Percentiles rank a stretch among this genome's conserved stretches.
phyloP scores from a whole-genome alignment of 1,139 yeast species.

The Sugiyamaella grinbergsii region DNA sequence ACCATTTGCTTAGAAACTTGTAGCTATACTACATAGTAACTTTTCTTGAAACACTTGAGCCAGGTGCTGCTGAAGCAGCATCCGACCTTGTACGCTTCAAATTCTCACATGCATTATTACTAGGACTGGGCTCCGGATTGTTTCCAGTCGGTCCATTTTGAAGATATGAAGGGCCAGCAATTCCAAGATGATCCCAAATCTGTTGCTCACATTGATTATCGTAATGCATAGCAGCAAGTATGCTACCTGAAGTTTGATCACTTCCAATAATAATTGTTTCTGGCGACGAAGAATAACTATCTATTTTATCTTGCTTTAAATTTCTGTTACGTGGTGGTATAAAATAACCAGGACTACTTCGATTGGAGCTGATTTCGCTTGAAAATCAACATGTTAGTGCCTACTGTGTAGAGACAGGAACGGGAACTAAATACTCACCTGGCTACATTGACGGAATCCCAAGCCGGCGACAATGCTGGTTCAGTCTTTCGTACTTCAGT shows the following conservation, averaged over 20 bases:
- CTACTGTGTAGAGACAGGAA: too few relatives aligned
- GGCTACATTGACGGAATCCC: slow-evolving; percentile 5
- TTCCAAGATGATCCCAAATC: slow-evolving; percentile 3
- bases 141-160: neutral
- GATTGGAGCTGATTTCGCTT: slow-evolving; percentile 10
- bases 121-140: neutral
- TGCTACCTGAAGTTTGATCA: slow-evolving; percentile 9
- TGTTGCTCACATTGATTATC: slow-evolving; percentile 8
- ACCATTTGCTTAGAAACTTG: too few relatives aligned
- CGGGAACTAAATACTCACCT: slow-evolving; percentile 6
- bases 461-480: neutral
- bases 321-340: slow-evolving; percentile 12
- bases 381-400: neutral
- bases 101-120: neutral
- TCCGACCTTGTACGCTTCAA: slow-evolving; percentile 4
- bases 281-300: slow-evolving; percentile 3
- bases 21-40: slow-evolving; percentile 2
- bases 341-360: slow-evolving; percentile 10
- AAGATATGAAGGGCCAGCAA: slow-evolving; percentile 3
- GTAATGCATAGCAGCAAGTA: slow-evolving; percentile 13
- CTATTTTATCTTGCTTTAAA: slow-evolving; percentile 3
- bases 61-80: neutral
- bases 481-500: neutral
- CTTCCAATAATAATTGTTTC: slow-evolving; percentile 1
- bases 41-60: slow-evolving; percentile 3